Conservation (phyloP, 768 basidiomycete species). For the Lentinula sp. region DNA sequence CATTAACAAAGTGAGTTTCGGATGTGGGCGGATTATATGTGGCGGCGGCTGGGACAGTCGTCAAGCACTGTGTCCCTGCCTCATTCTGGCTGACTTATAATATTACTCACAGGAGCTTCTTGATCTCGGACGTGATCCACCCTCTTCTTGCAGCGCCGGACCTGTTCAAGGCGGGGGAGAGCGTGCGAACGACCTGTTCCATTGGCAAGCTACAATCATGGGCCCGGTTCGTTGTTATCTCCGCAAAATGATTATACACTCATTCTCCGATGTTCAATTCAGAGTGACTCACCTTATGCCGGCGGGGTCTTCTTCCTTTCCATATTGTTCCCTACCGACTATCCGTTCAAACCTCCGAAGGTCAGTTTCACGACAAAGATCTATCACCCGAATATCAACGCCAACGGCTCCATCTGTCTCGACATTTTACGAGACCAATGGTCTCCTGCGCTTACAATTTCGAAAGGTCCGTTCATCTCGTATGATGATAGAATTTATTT, state of each 20-base stretch:
- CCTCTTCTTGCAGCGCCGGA: conserved; percentile 98
- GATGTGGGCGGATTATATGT: not conserved
- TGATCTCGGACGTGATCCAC: conserved; percentile 99
- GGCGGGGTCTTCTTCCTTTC: conserved; percentile 99
- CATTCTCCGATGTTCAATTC: conserved; percentile 11
- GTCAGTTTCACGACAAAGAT: conserved; percentile 99
- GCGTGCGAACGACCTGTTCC: conserved; percentile 96
- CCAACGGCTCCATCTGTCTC: conserved; percentile 97
- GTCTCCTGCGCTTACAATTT: conserved; percentile 98
- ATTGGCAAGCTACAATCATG: conserved; percentile 99
- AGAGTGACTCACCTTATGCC: conserved; percentile 97
- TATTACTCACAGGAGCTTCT: conserved; percentile 75
- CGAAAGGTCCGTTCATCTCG: conserved; percentile 67
- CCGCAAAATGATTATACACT: not conserved
- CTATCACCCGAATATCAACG: conserved; percentile 99
- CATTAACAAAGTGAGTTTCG: conserved; percentile 86
- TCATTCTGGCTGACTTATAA: conserved; percentile 11
- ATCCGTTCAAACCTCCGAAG: conserved; percentile 99
- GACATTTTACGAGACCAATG: conserved; percentile 99
- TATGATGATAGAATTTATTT: not conserved
- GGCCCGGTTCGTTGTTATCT: conserved; percentile 69
- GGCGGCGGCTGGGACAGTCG: not conserved
- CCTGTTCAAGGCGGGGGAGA: conserved; percentile 30
- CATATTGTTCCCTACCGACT: conserved; percentile 93
- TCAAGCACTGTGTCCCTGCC: not conserved